Conservation (phyloP, 1,284 basidiomycete species). For the Malassezia furfur region DNA sequence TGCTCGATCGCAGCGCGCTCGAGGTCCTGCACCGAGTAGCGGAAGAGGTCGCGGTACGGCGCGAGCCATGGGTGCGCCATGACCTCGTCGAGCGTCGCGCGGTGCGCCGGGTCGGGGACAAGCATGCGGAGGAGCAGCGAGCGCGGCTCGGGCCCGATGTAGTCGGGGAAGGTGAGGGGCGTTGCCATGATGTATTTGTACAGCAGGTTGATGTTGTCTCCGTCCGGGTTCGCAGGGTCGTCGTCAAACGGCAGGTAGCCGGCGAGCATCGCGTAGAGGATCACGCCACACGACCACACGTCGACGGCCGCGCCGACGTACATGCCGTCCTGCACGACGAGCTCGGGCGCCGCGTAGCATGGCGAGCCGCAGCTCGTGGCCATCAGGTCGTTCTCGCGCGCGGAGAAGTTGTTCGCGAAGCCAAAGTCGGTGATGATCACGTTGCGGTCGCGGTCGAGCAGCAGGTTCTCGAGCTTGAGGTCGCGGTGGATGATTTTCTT, state of each 20-base stretch:
- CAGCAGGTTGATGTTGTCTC: slow-evolving; percentile 98
- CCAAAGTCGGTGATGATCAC: slow-evolving; percentile 99
- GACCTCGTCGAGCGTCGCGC: slow-evolving; percentile 39
- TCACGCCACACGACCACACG: slow-evolving; percentile 98
- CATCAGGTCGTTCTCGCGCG: slow-evolving; percentile 77
- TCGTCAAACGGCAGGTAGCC: slow-evolving; percentile 99
- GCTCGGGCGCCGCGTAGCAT: slow-evolving; percentile 95
- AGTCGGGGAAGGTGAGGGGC: slow-evolving; percentile 46
- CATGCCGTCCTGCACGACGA: slow-evolving; percentile 95
- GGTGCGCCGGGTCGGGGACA: slow-evolving; percentile 40
- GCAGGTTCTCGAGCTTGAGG: slow-evolving; percentile 94
- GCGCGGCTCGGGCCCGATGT: slow-evolving; percentile 43
- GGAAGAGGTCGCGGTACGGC: slow-evolving; percentile 46
- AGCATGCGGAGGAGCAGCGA: slow-evolving; percentile 43
- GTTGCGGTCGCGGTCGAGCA: slow-evolving; percentile 92
- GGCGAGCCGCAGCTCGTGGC: slow-evolving; percentile 94
- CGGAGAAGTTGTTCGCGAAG: slow-evolving; percentile 91
- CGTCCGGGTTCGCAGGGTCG: slow-evolving; percentile 95
- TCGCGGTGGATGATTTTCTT: slow-evolving; percentile 99
- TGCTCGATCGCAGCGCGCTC: slow-evolving; percentile 46
- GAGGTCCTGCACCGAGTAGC: slow-evolving; percentile 44
- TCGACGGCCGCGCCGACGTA: slow-evolving; percentile 98
- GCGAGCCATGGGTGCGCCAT: slow-evolving; percentile 47
- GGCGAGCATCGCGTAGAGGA: slow-evolving; percentile 97
- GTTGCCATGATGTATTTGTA: slow-evolving; percentile 88